These are phyloP conservation scores for Calonectria pseudoturangicola DNA, from an alignment of 2,329 filamentous ascomycete genomes.

Conservation along the genomic window DNA sequence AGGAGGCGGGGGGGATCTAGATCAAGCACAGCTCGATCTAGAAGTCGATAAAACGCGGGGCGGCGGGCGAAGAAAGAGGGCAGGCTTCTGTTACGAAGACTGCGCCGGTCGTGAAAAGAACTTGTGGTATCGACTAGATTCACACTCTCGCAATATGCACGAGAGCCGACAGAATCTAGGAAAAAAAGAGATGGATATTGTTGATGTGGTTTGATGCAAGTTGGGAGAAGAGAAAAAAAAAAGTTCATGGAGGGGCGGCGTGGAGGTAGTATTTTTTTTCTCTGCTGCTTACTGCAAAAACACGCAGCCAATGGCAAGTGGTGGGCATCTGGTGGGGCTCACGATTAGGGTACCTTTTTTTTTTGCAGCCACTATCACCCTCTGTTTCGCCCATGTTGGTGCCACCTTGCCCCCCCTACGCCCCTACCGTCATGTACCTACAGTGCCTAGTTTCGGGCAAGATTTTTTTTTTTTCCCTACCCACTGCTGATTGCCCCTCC, in stretches of 20 bases:
- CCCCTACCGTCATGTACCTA: conserved; percentile 21
- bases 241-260: conserved; percentile 63
- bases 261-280: conserved; percentile 59
- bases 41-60: conserved; percentile 66
- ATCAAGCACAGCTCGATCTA: conserved; percentile 89
- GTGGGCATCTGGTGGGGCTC: conserved; percentile 45
- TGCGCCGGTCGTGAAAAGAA: conserved; percentile 57
- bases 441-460: conserved; percentile 25
- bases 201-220: conserved; percentile 58
- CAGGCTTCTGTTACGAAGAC: conserved; percentile 61
- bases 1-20: conserved; percentile 74
- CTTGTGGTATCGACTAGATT: conserved; percentile 66
- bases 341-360: conserved; percentile 55
- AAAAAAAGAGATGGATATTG: conserved; percentile 59
- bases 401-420: conserved; percentile 22
- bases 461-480: conserved; percentile 16
- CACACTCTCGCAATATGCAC: conserved; percentile 67
- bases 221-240: conserved; percentile 63
- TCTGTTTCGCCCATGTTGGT: conserved; percentile 23
- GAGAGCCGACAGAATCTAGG: conserved; percentile 66
- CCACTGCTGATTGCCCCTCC: conserved; percentile 35
- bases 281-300: conserved; percentile 56
- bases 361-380: conserved; percentile 10
- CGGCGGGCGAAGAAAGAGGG: conserved; percentile 60
- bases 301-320: conserved; percentile 50